Evolutionary conservation across 345 rosid species (phyloP), one percentile per base, ranked within the genome.

Genomic region (Salix brachista): DNA sequence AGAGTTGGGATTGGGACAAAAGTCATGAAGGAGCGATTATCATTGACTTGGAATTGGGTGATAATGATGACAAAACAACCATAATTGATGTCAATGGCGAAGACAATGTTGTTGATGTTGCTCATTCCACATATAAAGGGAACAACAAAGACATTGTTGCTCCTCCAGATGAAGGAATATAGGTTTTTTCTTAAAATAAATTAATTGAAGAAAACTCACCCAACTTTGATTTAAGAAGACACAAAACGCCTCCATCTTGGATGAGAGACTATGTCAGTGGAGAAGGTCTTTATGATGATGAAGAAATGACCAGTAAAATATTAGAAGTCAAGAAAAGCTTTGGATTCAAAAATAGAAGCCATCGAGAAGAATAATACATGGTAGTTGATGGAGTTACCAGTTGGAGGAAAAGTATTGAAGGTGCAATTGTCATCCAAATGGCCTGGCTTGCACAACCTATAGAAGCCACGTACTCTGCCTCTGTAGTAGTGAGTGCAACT

Each of bases 1-100:
- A 4, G 3, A 19, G 10, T 1, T 69, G 37, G 58, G 30, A 10
- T 6, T 69, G 72, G 60, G 25, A 39, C 2, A 37, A 37, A 34
- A 61, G 66, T 5, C 66, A n/a, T 18, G 23, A 61, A 26, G 4
- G 23, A 3, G 8, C 1, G 1, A 23, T 19, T 11, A 4, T 18
- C 6, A 0, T 11, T 5, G 7, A 26, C 4, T 19, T n/a, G 23
- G 7, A 26, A 61, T 61, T 17, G 30, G 11, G 34, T 32, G 34
- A 32, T 32, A 32, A 32, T 32, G 34, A 32, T 4, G 34, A 4
- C 34, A 32, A 19, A 7, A 41, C 41, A 37, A 21, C 34, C 42
- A 21, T 19, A 42, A 11, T 54, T 25, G 5, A 4, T 21, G 9
- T 3, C 7, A 0, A 10, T 5, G 1, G 0, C 4, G 0, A n/a